Evolutionary conservation across 2,329 filamentous ascomycete species (phyloP), one percentile per base, ranked within the genome.

Genomic region (Pseudonectria foliicola): DNA sequence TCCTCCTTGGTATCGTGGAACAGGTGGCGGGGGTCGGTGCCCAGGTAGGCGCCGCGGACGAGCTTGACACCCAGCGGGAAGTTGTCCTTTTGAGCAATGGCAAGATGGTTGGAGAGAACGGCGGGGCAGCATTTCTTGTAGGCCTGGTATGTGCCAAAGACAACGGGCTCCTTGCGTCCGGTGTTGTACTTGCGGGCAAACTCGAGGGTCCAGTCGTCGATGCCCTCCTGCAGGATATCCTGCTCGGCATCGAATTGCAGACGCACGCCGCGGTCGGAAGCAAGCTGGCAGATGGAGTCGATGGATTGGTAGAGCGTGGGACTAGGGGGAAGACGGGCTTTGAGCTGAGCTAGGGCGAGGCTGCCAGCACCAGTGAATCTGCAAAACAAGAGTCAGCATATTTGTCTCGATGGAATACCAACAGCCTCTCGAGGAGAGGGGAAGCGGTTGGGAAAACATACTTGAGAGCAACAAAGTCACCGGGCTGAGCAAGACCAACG

Each of bases 161-260:
- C 71, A 34, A 89, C 73, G 4, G 84, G 80, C 35, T 71, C 68
- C 23, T 73, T 73, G 8, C 53, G 82, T 0, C 61, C 64, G 42
- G 66, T 73, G 64, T 93, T 93, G 67, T 85, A 89, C 54, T 75
- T 77, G 49, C 76, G 74, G 67, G 88, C 85, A 48, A 87, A 82
- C n/a, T 72, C 63, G 32, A 92, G 61, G 5, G 81, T 85, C 82
- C 87, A 90, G 47, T 77, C 73, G 55, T 92, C 82, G 42, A 93
- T 90, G 7, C 86, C 86, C 6, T 73, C 66, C 61, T 94, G 85
- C 21, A 92, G 73, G 36, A 75, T 72, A 37, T 81, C 79, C 59
- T 94, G 86, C 61, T 95, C 89, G 2, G 87, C 89, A 44, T 93
- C 86, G 43, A 94, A 86, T 3, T 94, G 74, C 1, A 95, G 70